Evolutionary conservation across 2,329 filamentous ascomycete genomes (phyloP).

Genomic region (Aspergillus sp.): DNA sequence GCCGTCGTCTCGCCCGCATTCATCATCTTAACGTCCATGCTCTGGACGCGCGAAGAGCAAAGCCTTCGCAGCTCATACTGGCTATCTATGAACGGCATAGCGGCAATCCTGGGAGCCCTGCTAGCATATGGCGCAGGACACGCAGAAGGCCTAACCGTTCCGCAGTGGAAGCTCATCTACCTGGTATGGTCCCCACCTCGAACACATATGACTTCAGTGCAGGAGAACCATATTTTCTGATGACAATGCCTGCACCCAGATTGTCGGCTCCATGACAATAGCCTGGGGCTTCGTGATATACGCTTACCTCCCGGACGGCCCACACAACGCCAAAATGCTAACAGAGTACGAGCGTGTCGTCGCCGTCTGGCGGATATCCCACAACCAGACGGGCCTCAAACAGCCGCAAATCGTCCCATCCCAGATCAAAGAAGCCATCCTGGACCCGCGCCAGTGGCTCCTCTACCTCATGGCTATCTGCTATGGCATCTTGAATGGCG

Average conservation of each 20-base stretch:
- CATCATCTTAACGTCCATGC: slow-evolving; percentile 30
- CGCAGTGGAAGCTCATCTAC: slow-evolving; percentile 8
- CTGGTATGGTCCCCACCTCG: neutral
- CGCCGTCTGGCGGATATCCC: neutral
- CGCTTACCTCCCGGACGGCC: neutral
- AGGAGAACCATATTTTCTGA: too few species aligned
- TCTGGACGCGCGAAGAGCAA: slow-evolving; percentile 32
- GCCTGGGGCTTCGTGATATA: slow-evolving; percentile 7
- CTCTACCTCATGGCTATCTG: slow-evolving; percentile 44
- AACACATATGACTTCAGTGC: too few species aligned
- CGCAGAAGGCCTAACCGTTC: slow-evolving; percentile 30
- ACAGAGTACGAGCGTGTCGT: neutral
- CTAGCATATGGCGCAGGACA: slow-evolving; percentile 31
- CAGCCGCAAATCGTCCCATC: slow-evolving; percentile 30
- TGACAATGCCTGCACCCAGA: neutral
- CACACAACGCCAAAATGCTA: slow-evolving; percentile 1
- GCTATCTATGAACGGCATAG: slow-evolving; percentile 31
- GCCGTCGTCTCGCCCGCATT: slow-evolving; percentile 26
- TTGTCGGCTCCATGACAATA: slow-evolving; percentile 2
- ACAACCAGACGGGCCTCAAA: slow-evolving; percentile 41
- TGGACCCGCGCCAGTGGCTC: slow-evolving; percentile 38
- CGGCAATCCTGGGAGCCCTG: slow-evolving; percentile 30
- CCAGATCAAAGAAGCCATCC: slow-evolving; percentile 40
- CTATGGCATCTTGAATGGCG: slow-evolving; percentile 51
- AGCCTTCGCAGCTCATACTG: slow-evolving; percentile 31